phyloP scores from a whole-genome alignment of 202 grass and related monocot genomes.

The Hordeum pubiflorum region DNA sequence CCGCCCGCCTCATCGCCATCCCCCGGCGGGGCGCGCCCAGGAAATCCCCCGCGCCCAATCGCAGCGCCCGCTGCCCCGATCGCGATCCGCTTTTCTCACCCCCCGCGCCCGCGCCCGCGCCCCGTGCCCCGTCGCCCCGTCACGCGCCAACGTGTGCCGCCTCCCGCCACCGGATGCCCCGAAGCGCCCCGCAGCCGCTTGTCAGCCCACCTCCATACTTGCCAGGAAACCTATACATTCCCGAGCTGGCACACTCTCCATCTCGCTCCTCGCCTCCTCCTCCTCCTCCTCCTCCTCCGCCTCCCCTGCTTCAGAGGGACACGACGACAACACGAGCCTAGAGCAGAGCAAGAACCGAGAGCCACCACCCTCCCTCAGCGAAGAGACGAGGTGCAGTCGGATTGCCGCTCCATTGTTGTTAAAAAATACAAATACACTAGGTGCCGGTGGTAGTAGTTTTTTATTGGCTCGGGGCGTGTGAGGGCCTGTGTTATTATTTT shows the following conservation, averaged over 20 bases:
- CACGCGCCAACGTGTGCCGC: slow-evolving; percentile 26
- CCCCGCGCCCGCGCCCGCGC: neutral
- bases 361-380: neutral
- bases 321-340: neutral
- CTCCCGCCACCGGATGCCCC: slow-evolving; percentile 19
- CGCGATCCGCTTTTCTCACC: slow-evolving; percentile 28
- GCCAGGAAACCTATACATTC: slow-evolving; percentile 28
- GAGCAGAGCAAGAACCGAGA: neutral
- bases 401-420: neutral
- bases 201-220: neutral
- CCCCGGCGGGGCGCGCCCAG: neutral
- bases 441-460: neutral
- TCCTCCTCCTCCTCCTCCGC: neutral
- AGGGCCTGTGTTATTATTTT: neutral
- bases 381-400: neutral
- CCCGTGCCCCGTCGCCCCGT: neutral
- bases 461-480: neutral
- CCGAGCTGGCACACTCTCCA: neutral
- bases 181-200: neutral
- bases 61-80: neutral
- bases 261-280: slow-evolving; percentile 15
- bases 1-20: slow-evolving; percentile 37
- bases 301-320: neutral
- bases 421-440: neutral
- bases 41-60: slow-evolving; percentile 49